These are phyloP conservation scores for Whalleya microplaca DNA, from an alignment of 2,329 filamentous ascomycete species.

Conservation along the genomic window DNA sequence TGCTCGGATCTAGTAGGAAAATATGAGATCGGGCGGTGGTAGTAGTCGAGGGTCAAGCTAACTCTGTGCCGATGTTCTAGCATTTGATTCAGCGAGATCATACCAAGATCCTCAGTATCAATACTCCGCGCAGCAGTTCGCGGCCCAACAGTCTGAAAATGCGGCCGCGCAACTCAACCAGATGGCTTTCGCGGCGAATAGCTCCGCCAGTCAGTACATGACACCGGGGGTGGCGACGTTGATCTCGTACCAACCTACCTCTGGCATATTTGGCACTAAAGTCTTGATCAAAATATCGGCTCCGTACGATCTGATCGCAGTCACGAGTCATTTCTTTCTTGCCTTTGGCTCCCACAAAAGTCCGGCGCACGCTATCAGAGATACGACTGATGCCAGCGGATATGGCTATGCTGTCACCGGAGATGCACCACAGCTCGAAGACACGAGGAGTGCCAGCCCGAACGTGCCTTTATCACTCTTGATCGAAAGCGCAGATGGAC, in stretches of 20 bases:
- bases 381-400: conserved; percentile 58
- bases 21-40: neutral
- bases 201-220: conserved; percentile 69
- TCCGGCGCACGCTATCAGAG: conserved; percentile 66
- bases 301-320: conserved; percentile 69
- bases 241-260: conserved; percentile 69
- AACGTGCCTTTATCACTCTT: conserved; percentile 60
- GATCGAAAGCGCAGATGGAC: conserved; percentile 55
- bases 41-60: conserved; percentile 9
- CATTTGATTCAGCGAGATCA: conserved; percentile 62
- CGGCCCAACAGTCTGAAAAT: conserved; percentile 54
- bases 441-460: conserved; percentile 53
- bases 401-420: conserved; percentile 74
- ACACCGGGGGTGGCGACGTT: conserved; percentile 65
- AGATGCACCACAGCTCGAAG: conserved; percentile 66
- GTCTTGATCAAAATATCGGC: conserved; percentile 76
- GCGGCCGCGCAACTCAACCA: conserved; percentile 56
- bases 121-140: conserved; percentile 53
- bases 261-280: conserved; percentile 71
- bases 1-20: neutral
- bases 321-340: conserved; percentile 66
- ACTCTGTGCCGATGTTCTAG: conserved; percentile 43
- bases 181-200: conserved; percentile 63
- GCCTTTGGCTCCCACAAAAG: conserved; percentile 80
- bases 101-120: conserved; percentile 62